These are phyloP conservation scores for Uncinocarpus reesii DNA, from an alignment of 2,329 filamentous ascomycete species.

Conservation along the genomic window DNA sequence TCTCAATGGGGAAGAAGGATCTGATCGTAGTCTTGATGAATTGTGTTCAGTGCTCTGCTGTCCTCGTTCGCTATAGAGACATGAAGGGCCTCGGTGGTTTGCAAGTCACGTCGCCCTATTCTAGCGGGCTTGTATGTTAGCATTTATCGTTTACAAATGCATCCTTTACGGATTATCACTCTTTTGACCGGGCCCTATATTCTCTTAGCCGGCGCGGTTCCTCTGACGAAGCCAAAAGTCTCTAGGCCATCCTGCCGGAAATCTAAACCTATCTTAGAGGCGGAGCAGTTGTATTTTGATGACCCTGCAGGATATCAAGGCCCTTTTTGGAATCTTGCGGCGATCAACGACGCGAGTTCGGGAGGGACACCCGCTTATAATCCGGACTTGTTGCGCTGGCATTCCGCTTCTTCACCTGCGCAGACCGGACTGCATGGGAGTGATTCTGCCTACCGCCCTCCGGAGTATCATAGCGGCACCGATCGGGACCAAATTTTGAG, in stretches of 20 bases:
- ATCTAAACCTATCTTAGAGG: slow-evolving; percentile 8
- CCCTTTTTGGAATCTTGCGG: slow-evolving; percentile 12
- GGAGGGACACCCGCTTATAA: slow-evolving; percentile 16
- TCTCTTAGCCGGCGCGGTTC: background rate
- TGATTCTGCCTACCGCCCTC: slow-evolving; percentile 5
- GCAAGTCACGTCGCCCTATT: background rate
- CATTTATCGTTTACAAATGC: slow-evolving; percentile 14
- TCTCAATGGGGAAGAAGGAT: background rate
- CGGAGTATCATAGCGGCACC: slow-evolving; percentile 12
- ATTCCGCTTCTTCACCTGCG: background rate
- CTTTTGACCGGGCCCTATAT: slow-evolving; percentile 12
- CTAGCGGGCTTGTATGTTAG: background rate
- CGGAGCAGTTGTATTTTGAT: slow-evolving; percentile 13
- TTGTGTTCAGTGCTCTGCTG: background rate
- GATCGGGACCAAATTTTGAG: slow-evolving; percentile 17
- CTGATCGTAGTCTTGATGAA: background rate
- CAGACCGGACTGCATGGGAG: slow-evolving; percentile 5
- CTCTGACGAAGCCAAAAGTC: background rate
- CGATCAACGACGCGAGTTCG: slow-evolving; percentile 7
- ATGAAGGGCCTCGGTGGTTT: background rate
- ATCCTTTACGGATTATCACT: slow-evolving; percentile 13
- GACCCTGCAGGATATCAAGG: slow-evolving; percentile 11
- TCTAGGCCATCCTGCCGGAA: slow-evolving; percentile 6
- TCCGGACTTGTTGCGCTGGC: background rate
- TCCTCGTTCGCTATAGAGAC: background rate